Evolutionary conservation across 129 eudicot species (phyloP).

Genomic region (Flaveria bidentis): DNA sequence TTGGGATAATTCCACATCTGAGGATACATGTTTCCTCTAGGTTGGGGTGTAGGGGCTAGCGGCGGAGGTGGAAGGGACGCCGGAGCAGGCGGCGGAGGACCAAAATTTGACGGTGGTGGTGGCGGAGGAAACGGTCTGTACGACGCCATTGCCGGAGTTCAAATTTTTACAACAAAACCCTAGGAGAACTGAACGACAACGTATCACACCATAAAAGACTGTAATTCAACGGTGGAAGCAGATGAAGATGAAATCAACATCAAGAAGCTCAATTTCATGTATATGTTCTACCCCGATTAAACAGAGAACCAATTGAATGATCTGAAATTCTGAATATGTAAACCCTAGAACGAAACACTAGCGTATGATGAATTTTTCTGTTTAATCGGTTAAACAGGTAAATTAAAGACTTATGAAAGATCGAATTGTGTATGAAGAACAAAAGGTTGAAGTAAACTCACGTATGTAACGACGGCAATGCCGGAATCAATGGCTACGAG

Average conservation of each 20-base stretch:
- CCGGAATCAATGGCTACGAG: conserved; percentile 21
- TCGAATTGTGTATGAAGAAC: neutral
- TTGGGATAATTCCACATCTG: conserved; percentile 65
- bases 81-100: conserved; percentile 58
- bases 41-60: conserved; percentile 31
- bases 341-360: conserved; percentile 22
- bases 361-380: neutral
- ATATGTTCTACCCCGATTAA: neutral
- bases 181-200: conserved; percentile 10
- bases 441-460: conserved; percentile 2
- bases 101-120: conserved; percentile 60
- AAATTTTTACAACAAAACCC: conserved; percentile 31
- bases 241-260: conserved; percentile 24
- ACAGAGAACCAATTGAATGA: neutral
- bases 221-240: conserved; percentile 5
- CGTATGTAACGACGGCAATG: conserved; percentile 17
- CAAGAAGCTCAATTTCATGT: neutral
- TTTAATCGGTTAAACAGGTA: neutral
- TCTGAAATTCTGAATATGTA: conserved; percentile 22
- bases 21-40: conserved; percentile 53
- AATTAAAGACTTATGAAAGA: neutral
- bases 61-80: conserved; percentile 48
- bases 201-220: neutral
- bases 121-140: conserved; percentile 85
- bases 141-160: conserved; percentile 58